These are phyloP conservation scores for Arthroderma uncinatum DNA, from an alignment of 2,329 filamentous ascomycete species.

Conservation along the genomic window DNA sequence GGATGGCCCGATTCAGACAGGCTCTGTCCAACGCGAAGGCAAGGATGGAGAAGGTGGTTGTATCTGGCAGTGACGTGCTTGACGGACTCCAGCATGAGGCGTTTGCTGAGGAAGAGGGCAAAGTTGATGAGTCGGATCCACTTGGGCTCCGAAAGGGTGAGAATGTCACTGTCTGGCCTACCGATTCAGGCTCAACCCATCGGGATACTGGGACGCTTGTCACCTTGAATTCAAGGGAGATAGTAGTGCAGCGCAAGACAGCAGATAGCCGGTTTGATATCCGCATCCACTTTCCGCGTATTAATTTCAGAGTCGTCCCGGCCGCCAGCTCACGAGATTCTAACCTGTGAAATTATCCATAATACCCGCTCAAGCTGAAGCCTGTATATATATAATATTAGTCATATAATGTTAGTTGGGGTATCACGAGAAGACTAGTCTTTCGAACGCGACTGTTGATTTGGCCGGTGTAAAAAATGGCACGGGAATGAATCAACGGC, in stretches of 20 bases:
- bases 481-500: background rate
- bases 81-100: conserved; percentile 31
- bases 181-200: conserved; percentile 50
- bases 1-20: conserved; percentile 51
- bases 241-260: conserved; percentile 46
- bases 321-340: background rate
- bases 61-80: conserved; percentile 42
- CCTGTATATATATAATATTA: background rate
- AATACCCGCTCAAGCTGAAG: background rate
- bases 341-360: background rate
- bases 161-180: conserved; percentile 49
- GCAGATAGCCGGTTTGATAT: conserved; percentile 34
- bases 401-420: background rate
- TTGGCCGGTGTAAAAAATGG: background rate
- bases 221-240: conserved; percentile 42
- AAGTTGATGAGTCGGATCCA: conserved; percentile 43
- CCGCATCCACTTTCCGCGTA: conserved; percentile 51
- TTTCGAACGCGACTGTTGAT: background rate
- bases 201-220: conserved; percentile 49
- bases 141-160: conserved; percentile 44
- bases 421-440: background rate
- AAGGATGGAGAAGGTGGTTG: conserved; percentile 29
- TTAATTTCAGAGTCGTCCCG: conserved; percentile 21
- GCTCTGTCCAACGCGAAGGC: conserved; percentile 37
- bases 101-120: conserved; percentile 37